Evolutionary conservation across 2,329 filamentous ascomycete species (phyloP).

Genomic region (Trichoderma asperellum): DNA sequence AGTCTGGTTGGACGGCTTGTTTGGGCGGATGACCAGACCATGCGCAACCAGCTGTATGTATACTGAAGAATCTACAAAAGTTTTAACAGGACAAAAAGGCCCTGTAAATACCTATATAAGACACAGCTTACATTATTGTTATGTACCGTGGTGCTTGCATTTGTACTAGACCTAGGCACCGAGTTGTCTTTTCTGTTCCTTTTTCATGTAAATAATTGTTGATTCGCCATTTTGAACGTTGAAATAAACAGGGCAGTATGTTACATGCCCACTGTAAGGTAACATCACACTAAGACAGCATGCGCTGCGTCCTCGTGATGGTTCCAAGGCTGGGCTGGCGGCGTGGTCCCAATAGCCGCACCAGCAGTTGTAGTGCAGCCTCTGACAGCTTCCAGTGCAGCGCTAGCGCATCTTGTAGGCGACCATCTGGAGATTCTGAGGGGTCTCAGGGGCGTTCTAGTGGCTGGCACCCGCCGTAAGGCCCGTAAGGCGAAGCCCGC

Average conservation of each 20-base stretch:
- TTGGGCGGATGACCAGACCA: slow-evolving; percentile 9
- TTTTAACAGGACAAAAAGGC: not conserved
- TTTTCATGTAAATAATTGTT: not conserved
- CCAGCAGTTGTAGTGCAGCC: slow-evolving; percentile 13
- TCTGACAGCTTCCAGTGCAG: slow-evolving; percentile 15
- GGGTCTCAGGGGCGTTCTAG: slow-evolving; percentile 6
- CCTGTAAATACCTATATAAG: not conserved
- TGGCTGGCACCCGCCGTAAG: slow-evolving; percentile 10
- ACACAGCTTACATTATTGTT: not conserved
- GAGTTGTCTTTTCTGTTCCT: not conserved
- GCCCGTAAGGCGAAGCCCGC: slow-evolving; percentile 18
- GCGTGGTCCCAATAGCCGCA: not conserved
- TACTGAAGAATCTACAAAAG: not conserved
- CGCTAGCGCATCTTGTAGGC: slow-evolving; percentile 3
- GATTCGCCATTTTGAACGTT: not conserved
- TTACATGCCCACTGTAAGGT: not conserved
- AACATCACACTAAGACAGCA: not conserved
- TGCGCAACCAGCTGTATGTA: not conserved
- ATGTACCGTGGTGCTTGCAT: not conserved
- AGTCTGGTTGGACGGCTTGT: not conserved
- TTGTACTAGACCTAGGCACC: not conserved
- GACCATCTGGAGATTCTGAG: not conserved
- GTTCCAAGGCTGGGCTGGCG: not conserved
- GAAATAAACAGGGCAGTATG: not conserved
- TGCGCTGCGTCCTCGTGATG: slow-evolving; percentile 8